Evolutionary conservation across 2,329 filamentous ascomycete genomes (phyloP), one percentile per base, ranked within the genome.

Genomic region (Calonectria hongkongensis): DNA sequence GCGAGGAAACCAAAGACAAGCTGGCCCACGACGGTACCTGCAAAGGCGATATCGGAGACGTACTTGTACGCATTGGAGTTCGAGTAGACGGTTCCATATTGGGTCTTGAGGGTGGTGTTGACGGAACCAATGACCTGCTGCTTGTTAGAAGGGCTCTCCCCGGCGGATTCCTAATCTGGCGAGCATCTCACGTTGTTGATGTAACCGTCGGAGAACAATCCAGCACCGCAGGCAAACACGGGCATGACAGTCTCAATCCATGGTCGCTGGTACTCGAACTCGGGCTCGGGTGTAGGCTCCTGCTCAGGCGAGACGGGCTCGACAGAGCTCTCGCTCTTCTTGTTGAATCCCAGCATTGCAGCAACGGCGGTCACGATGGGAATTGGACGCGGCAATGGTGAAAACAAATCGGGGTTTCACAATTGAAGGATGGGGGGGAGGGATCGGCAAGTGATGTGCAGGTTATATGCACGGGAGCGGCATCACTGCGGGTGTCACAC

Each of bases 161-260:
- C 39, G 45, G 27, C 12, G 33, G 54, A 41, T 21, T 41, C 54
- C 54, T 43, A 27, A 54, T 54, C 50, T 21, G 39, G 9, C 16
- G 27, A 47, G 28, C 58, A 69, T 68, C 82, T 74, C 85, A 95
- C 94, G 80, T 94, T 95, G 85, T 98, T 97, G 81, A 98, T 91
- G 83, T 98, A 98, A 18, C 96, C 96, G 83, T 98, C 96, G 28
- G 93, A 95, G 84, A 98, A 98, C 2, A 98, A 88, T 79, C 96
- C 96, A 65, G 95, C 94, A 75, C 96, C 96, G 81, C 95, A 98
- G 51, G 95, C 95, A 78, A 98, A 93, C 1, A 95, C 94, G 16
- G 95, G 95, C 89, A 90, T 51, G 4, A 75, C 78, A 2, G 76
- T 78, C 21, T 79, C 74, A 8, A 69, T 58, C 74, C 75, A 79